phyloP scores from a whole-genome alignment of 2,329 filamentous ascomycete genomes.

The Neofusicoccum cordaticola region DNA sequence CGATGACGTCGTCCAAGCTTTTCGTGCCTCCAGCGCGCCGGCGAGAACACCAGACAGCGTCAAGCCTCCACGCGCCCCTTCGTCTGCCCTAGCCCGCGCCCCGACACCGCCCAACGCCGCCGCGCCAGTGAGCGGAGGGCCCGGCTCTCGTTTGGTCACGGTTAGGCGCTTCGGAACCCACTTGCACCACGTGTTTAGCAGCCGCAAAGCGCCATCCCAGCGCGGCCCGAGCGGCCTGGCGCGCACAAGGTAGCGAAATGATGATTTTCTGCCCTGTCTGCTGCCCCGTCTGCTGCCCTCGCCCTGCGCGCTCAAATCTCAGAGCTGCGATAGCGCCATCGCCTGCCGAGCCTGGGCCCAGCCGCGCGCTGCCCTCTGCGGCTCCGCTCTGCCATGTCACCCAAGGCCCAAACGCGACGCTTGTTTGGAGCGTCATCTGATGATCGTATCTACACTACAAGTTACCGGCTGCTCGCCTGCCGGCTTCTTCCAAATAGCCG shows the following conservation, averaged over 20 bases:
- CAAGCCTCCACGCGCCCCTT: not conserved
- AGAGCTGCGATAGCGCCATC: not conserved
- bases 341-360: not conserved
- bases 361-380: constrained; percentile 6
- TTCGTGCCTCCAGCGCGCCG: not conserved
- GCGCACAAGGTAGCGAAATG: constrained; percentile 10
- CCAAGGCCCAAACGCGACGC: constrained; percentile 8
- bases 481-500: constrained; percentile 8
- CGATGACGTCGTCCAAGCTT: constrained; percentile 10
- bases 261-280: constrained; percentile 1
- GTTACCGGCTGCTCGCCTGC: not conserved
- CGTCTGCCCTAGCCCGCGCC: not conserved
- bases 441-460: constrained; percentile 11
- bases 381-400: constrained; percentile 9
- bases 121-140: no score
- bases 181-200: constrained; percentile 4
- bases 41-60: not conserved
- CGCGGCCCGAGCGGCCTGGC: constrained; percentile 9
- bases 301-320: not conserved
- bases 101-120: not conserved
- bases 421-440: constrained; percentile 12
- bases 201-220: constrained; percentile 3
- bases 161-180: not conserved
- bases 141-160: not conserved
- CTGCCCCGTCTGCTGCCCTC: not conserved